Base-by-base conservation (phyloP, 768 basidiomycete species). In the Boletus barrowsii region DNA sequence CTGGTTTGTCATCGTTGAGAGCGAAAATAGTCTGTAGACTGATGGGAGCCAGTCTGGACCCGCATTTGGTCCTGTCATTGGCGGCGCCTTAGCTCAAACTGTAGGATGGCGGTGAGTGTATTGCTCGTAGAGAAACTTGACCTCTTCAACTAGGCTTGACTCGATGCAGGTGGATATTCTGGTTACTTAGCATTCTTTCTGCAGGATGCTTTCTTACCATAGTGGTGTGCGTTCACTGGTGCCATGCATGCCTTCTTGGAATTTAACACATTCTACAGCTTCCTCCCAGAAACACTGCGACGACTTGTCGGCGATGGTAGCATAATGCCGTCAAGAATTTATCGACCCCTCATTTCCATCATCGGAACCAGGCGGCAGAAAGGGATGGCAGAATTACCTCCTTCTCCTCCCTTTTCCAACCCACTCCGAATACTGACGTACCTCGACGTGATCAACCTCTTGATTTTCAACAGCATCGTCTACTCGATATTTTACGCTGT, bases 101-200 rank as follows among this genome's bases (percentile, higher is more conserved):
- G 64, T 87, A 2, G 86, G 87, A 14, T 89, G 87, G 86, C 79
- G 83, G 83, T 82, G 43, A 49, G 67, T 57, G 14, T 11, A 35
- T 49, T n/a, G 3, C 22, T 2, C n/a, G 20, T 30, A 22, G 24
- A 44, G 44, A 52, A 37, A 51, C 7, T 1, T 35, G 11, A 13
- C 10, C 33, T 45, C 4, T 29, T 51, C 30, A 49, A n/a, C 22
- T 29, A 17, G 15, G 9, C n/a, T 32, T 29, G 10, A 3, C 24
- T 45, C 4, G 18, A 29, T n/a, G 32, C 30, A 63, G 62, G 8
- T 63, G 62, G 59, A 64, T 63, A 55, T 63, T 64, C 30, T 63
- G 62, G 62, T 29, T 61, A 10, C 52, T 63, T 37, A 57, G 58
- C 45, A 63, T 62, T 17, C 49, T 63, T 6, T 53, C 62, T n/a